phyloP scores from a whole-genome alignment of 1,284 basidiomycete genomes.

The Meripilus lineatus region DNA sequence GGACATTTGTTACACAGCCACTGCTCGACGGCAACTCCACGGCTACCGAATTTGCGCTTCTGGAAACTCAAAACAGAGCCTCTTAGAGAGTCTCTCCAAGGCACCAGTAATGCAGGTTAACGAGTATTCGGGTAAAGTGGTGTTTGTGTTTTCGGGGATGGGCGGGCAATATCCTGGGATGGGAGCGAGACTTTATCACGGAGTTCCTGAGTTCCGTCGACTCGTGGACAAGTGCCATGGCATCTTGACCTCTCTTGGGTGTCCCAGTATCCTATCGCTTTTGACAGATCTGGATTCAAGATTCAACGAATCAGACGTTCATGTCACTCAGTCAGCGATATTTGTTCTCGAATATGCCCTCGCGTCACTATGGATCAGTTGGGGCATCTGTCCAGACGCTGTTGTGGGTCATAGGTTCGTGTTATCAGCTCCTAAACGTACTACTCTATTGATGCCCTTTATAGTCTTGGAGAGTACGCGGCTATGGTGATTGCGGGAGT shows the following conservation, averaged over 20 bases:
- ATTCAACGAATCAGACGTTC: slow-evolving; percentile 29
- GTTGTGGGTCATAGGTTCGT: slow-evolving; percentile 65
- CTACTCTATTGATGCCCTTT: slow-evolving; percentile 28
- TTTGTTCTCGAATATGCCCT: slow-evolving; percentile 61
- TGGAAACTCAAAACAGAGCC: slow-evolving; percentile 36
- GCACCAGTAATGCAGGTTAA: slow-evolving; percentile 30
- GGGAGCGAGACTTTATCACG: slow-evolving; percentile 51
- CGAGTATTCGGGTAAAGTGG: slow-evolving; percentile 26
- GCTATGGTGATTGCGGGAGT: slow-evolving; percentile 57
- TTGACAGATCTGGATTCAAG: slow-evolving; percentile 27
- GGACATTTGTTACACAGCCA: slow-evolving; percentile 60
- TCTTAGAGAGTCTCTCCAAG: slow-evolving; percentile 37
- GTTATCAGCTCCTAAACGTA: background rate
- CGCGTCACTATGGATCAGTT: slow-evolving; percentile 55
- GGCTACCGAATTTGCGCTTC: slow-evolving; percentile 46
- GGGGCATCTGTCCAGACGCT: slow-evolving; percentile 53
- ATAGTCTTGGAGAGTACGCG: slow-evolving; percentile 59
- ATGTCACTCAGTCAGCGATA: slow-evolving; percentile 48
- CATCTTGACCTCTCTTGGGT: slow-evolving; percentile 43
- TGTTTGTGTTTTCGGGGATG: slow-evolving; percentile 71
- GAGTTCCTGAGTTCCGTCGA: slow-evolving; percentile 38
- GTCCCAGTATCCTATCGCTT: slow-evolving; percentile 43
- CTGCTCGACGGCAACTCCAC: slow-evolving; percentile 56
- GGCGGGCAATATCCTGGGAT: slow-evolving; percentile 64
- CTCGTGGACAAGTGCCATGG: slow-evolving; percentile 54